Percentiles rank a stretch among this genome's conserved stretches.
These are phyloP conservation scores for Carex pumila DNA, from an alignment of 176 grass and related monocot genomes.

Conservation along the genomic window DNA sequence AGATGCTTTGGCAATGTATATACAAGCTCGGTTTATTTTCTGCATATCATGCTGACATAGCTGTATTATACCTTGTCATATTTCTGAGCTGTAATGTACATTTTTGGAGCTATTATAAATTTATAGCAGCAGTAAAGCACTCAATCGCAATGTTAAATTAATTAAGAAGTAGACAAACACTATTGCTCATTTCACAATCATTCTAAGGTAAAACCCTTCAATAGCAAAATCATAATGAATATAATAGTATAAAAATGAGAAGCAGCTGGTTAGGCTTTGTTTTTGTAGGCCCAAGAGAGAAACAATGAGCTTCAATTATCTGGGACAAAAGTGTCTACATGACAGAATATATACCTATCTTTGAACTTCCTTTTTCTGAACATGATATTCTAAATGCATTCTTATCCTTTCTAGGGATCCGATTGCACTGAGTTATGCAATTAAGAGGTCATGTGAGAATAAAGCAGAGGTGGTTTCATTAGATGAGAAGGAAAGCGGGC, in stretches of 20 bases:
- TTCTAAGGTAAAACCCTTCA: not conserved
- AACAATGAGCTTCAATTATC: not conserved
- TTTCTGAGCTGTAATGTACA: not conserved
- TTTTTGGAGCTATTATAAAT: not conserved
- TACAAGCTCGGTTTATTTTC: not conserved
- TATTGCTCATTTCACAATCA: not conserved
- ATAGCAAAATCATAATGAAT: not conserved
- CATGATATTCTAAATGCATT: not conserved
- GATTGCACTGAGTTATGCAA: constrained; percentile 69
- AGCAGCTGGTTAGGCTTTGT: not conserved
- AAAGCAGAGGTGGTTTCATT: constrained; percentile 95
- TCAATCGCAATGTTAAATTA: not conserved
- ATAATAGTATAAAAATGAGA: not conserved
- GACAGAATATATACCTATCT: not conserved
- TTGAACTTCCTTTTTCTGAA: not conserved
- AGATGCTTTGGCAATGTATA: not conserved
- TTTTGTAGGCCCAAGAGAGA: not conserved
- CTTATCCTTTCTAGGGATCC: constrained; percentile 52
- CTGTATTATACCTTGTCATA: not conserved
- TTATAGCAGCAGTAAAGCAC: not conserved
- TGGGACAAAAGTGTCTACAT: not conserved
- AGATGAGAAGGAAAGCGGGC: constrained; percentile 92
- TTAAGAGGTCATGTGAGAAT: constrained; percentile 97
- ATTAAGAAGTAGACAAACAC: not conserved
- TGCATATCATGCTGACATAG: not conserved